Conservation (phyloP, 345 rosid genomes). For the Gossypium anomalum region DNA sequence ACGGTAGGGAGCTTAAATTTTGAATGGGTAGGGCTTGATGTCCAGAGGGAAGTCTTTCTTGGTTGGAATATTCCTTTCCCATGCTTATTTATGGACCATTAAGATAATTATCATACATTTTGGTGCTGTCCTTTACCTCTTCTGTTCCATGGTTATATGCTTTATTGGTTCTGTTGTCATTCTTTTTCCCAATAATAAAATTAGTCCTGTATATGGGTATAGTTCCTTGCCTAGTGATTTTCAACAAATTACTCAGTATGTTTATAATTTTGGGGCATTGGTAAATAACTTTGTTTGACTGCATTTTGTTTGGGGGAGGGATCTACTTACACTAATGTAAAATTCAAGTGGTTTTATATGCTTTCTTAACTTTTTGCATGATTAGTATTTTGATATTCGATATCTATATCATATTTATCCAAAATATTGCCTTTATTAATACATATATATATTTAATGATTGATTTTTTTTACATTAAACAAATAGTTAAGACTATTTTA, state of each 20-base stretch:
- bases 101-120: not conserved
- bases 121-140: not conserved
- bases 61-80: not conserved
- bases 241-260: not conserved
- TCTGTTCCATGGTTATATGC: not conserved
- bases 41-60: not conserved
- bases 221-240: not conserved
- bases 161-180: not conserved
- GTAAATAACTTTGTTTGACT: not conserved
- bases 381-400: no score
- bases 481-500: no score
- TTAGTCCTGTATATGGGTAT: not conserved
- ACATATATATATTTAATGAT: no score
- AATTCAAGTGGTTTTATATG: no score
- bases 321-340: no score
- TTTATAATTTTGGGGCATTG: not conserved
- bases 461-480: no score
- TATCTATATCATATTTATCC: no score
- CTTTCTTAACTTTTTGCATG: no score
- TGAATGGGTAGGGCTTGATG: conserved; percentile 2
- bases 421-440: no score
- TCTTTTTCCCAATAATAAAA: not conserved
- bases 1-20: not conserved
- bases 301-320: not conserved
- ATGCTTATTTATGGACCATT: not conserved